These are phyloP conservation scores for Planoprotostelium fungivorum DNA, from an alignment of 78 protist species.

Conservation along the genomic window DNA sequence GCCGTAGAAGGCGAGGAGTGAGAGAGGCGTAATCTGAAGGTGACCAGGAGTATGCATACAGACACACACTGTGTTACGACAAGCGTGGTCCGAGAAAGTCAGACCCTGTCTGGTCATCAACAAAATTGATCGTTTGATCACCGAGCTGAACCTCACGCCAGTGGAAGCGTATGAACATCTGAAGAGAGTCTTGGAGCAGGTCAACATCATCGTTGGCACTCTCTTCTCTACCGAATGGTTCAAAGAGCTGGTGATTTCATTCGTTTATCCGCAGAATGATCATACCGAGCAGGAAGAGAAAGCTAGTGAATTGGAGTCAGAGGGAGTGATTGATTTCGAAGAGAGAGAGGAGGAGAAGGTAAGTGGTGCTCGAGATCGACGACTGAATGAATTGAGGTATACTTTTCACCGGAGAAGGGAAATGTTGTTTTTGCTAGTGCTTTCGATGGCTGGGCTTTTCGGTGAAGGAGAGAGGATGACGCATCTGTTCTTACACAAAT, in stretches of 20 bases:
- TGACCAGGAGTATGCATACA: conserved; percentile 44
- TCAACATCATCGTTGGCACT: conserved; percentile 71
- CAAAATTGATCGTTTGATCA: conserved; percentile 90
- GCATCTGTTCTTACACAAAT: neutral
- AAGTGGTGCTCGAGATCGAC: conserved; percentile 5
- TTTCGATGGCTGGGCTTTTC: conserved; percentile 91
- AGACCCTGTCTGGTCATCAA: conserved; percentile 86
- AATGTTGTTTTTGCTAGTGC: conserved; percentile 94
- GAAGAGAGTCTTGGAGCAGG: conserved; percentile 71
- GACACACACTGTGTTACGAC: conserved; percentile 91
- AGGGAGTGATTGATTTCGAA: neutral
- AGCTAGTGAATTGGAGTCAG: neutral
- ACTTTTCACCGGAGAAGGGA: conserved; percentile 87
- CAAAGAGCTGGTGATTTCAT: neutral
- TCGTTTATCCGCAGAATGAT: neutral
- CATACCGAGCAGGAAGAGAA: neutral
- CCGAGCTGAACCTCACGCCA: conserved; percentile 79
- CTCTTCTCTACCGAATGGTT: conserved; percentile 14
- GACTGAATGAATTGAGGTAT: conserved; percentile 24
- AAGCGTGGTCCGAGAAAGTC: conserved; percentile 84
- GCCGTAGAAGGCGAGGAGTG: conserved; percentile 68
- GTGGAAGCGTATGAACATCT: conserved; percentile 80
- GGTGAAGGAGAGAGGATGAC: no score
- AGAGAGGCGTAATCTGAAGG: neutral
- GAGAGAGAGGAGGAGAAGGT: conserved; percentile 5